Evolutionary conservation across 2,329 filamentous ascomycete species (phyloP).

Genomic region (Metarhizium album): DNA sequence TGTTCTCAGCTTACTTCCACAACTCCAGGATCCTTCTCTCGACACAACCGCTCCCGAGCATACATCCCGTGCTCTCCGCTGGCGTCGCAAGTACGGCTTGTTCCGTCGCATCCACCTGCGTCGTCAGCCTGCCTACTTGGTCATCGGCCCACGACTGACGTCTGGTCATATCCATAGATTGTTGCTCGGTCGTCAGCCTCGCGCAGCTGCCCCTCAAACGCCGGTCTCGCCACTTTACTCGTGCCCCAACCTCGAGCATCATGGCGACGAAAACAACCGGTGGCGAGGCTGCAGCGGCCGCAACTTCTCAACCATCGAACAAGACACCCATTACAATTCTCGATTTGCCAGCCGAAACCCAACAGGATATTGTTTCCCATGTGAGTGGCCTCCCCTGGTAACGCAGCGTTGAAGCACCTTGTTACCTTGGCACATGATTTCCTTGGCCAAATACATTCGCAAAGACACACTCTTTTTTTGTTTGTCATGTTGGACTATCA

Average conservation of each 20-base stretch:
- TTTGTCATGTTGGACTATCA: not conserved
- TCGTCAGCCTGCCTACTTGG: not conserved
- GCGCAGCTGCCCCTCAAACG: conserved; percentile 2
- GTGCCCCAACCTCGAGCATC: conserved; percentile 8
- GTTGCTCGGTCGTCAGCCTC: not conserved
- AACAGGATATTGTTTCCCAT: conserved; percentile 36
- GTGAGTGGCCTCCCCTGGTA: conserved; percentile 20
- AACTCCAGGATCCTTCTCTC: not conserved
- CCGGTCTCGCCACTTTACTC: not conserved
- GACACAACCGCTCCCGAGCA: not conserved
- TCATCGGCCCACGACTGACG: not conserved
- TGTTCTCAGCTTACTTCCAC: not conserved
- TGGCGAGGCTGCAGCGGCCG: conserved; percentile 14
- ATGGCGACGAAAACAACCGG: conserved; percentile 26
- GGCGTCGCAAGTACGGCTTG: not conserved
- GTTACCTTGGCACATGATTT: no score
- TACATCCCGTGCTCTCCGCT: not conserved
- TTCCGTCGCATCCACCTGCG: not conserved
- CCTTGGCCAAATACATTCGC: not conserved
- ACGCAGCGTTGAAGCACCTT: not conserved
- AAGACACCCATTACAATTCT: conserved; percentile 23
- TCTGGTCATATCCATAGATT: not conserved
- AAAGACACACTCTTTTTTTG: not conserved
- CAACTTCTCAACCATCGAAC: not conserved
- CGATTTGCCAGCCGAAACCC: conserved; percentile 35